A percentile compares a stretch with the other conserved stretches of the same genome.
phyloP scores from a whole-genome alignment of 2,329 filamentous ascomycete genomes.

The Sclerotinia subarctica region DNA sequence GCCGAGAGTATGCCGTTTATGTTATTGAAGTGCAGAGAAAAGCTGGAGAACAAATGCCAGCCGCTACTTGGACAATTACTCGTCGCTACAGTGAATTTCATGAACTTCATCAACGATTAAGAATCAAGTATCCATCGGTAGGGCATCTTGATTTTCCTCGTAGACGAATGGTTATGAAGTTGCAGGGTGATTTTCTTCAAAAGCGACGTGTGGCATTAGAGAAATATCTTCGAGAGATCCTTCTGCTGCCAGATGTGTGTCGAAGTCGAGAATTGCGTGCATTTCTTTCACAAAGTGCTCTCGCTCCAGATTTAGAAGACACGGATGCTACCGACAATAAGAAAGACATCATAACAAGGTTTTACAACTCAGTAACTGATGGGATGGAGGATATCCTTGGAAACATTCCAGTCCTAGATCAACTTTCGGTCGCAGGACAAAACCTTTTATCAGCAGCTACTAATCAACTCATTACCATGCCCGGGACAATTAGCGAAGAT shows the following conservation, averaged over 20 bases:
- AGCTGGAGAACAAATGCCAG: constrained; percentile 92
- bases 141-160: constrained; percentile 88
- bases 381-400: constrained; percentile 98
- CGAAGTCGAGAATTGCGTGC: constrained; percentile 87
- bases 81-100: constrained; percentile 96
- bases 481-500: constrained; percentile 52
- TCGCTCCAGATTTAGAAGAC: constrained; percentile 57
- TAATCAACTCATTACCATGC: constrained; percentile 57
- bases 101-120: constrained; percentile 85
- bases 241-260: constrained; percentile 88
- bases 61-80: constrained; percentile 92
- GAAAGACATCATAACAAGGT: constrained; percentile 84
- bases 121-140: constrained; percentile 81
- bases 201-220: constrained; percentile 83
- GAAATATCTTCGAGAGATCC: constrained; percentile 75
- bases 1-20: constrained; percentile 90
- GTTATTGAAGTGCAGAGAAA: constrained; percentile 87
- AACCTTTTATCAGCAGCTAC: constrained; percentile 79
- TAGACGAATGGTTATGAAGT: constrained; percentile 89
- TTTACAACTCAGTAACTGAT: constrained; percentile 96
- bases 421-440: constrained; percentile 87
- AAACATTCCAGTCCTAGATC: constrained; percentile 92
- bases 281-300: constrained; percentile 86
- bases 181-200: constrained; percentile 92
- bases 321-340: constrained; percentile 60